Conservation (phyloP, 1,284 basidiomycete species). For the Heterobasidion irregulare region DNA sequence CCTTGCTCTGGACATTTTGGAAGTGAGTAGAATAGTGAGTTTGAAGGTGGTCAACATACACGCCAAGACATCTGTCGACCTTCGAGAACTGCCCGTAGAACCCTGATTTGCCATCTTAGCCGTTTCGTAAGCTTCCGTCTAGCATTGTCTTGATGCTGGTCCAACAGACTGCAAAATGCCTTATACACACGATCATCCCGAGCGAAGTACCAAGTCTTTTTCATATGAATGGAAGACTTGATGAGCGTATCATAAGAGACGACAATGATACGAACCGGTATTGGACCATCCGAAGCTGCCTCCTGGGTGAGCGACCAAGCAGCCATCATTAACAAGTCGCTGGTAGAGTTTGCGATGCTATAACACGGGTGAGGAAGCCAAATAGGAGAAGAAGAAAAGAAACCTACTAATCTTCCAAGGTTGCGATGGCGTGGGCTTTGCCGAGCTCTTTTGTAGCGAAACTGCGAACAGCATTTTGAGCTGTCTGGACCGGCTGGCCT, state of each 20-base stretch:
- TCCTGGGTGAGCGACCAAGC: slow-evolving; percentile 60
- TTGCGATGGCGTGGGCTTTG: slow-evolving; percentile 66
- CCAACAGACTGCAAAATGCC: slow-evolving; percentile 54
- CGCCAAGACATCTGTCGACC: slow-evolving; percentile 56
- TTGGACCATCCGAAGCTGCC: slow-evolving; percentile 41
- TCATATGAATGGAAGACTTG: not conserved
- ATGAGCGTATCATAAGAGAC: slow-evolving; percentile 6
- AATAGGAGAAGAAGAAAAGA: slow-evolving; percentile 1
- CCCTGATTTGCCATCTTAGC: slow-evolving; percentile 63
- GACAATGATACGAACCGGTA: slow-evolving; percentile 44
- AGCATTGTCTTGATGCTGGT: slow-evolving; percentile 43
- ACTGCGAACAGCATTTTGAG: slow-evolving; percentile 56
- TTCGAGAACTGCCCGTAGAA: slow-evolving; percentile 53
- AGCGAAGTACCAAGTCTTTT: slow-evolving; percentile 70
- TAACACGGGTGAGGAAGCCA: slow-evolving; percentile 1
- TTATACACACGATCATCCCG: slow-evolving; percentile 74
- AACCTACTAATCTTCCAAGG: slow-evolving; percentile 78
- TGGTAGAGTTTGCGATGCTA: slow-evolving; percentile 75
- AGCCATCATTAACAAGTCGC: slow-evolving; percentile 64
- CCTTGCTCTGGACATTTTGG: slow-evolving; percentile 43
- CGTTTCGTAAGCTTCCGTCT: slow-evolving; percentile 40
- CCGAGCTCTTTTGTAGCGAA: slow-evolving; percentile 74
- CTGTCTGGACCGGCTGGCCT: slow-evolving; percentile 61
- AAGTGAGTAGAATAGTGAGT: not conserved
- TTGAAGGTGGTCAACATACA: slow-evolving; percentile 29